phyloP scores from a whole-genome alignment of 306 rosid species.

The Cicer bijugum region DNA sequence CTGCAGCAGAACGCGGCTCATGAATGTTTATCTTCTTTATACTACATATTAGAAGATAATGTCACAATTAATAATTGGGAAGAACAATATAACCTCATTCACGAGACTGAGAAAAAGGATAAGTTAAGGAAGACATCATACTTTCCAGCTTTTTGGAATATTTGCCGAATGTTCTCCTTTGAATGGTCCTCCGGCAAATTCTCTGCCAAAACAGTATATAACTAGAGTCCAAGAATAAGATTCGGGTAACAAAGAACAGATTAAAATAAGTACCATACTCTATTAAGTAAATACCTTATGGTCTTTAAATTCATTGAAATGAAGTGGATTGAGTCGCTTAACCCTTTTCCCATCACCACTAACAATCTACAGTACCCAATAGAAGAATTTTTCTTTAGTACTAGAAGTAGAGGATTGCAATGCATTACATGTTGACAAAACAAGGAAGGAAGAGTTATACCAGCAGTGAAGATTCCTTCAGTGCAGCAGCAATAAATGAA shows the following conservation, averaged over 20 bases:
- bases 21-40: slow-evolving; percentile 65
- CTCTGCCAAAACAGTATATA: slow-evolving; percentile 90
- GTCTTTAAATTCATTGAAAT: slow-evolving; percentile 59
- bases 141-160: slow-evolving; percentile 90
- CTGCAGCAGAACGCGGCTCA: slow-evolving; percentile 62
- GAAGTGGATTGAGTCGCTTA: slow-evolving; percentile 77
- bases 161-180: slow-evolving; percentile 67
- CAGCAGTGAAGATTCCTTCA: slow-evolving; percentile 80
- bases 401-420: slow-evolving; percentile 42
- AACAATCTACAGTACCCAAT: slow-evolving; percentile 63
- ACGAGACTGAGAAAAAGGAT: slow-evolving; percentile 33
- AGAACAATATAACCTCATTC: slow-evolving; percentile 29
- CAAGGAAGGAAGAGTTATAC: slow-evolving; percentile 54
- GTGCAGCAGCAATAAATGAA: slow-evolving; percentile 63
- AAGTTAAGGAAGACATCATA: slow-evolving; percentile 44
- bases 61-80: slow-evolving; percentile 31
- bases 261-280: slow-evolving; percentile 31
- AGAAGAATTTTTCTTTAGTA: slow-evolving; percentile 26
- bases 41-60: slow-evolving; percentile 53
- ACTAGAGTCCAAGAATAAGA: slow-evolving; percentile 69
- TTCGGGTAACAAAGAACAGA: slow-evolving; percentile 20
- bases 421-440: slow-evolving; percentile 32
- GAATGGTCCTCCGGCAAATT: slow-evolving; percentile 90
- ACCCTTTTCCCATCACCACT: slow-evolving; percentile 82
- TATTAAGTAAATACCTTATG: slow-evolving; percentile 65